A percentile compares a stretch with the other conserved stretches of the same genome.
Evolutionary conservation across 805 yeast genomes (phyloP).

Genomic region (Hanseniaspora lindneri): DNA sequence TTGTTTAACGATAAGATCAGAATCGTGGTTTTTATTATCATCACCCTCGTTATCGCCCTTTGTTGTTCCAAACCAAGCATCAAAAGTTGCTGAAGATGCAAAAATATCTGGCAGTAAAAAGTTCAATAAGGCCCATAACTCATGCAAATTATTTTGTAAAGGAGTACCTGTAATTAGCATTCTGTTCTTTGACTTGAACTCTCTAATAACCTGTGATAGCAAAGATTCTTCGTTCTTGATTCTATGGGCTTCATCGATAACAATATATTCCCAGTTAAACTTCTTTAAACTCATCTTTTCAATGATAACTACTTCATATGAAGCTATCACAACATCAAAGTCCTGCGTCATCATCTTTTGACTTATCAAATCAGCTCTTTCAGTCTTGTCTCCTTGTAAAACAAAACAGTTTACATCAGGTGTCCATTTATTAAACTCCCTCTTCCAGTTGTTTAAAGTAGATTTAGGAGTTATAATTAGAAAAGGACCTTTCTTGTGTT

Average conservation of each 20-base stretch:
- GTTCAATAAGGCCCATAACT: constrained; percentile 69
- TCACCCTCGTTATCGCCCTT: constrained; percentile 29
- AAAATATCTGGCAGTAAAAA: constrained; percentile 70
- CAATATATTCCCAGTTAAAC: constrained; percentile 63
- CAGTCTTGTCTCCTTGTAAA: constrained; percentile 63
- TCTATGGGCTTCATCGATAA: constrained; percentile 73
- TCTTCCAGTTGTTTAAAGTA: constrained; percentile 67
- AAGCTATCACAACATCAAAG: constrained; percentile 60
- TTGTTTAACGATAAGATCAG: constrained; percentile 50
- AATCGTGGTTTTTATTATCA: constrained; percentile 32
- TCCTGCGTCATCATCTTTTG: constrained; percentile 43
- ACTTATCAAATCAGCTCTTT: constrained; percentile 44
- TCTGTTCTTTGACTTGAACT: constrained; percentile 59
- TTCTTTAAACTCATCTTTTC: constrained; percentile 58
- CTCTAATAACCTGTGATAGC: constrained; percentile 60
- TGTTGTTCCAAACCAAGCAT: constrained; percentile 49
- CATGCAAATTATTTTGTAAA: constrained; percentile 65
- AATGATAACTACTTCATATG: constrained; percentile 65
- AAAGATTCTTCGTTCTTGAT: constrained; percentile 65
- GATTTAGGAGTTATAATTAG: constrained; percentile 69
- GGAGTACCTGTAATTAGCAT: constrained; percentile 74
- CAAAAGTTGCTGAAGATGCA: constrained; percentile 60
- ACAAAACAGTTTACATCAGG: constrained; percentile 64
- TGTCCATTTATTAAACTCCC: constrained; percentile 69
- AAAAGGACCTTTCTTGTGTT: constrained; percentile 56